Evolutionary conservation across 176 grass and related monocot species (phyloP).

Genomic region (Zizania latifolia): DNA sequence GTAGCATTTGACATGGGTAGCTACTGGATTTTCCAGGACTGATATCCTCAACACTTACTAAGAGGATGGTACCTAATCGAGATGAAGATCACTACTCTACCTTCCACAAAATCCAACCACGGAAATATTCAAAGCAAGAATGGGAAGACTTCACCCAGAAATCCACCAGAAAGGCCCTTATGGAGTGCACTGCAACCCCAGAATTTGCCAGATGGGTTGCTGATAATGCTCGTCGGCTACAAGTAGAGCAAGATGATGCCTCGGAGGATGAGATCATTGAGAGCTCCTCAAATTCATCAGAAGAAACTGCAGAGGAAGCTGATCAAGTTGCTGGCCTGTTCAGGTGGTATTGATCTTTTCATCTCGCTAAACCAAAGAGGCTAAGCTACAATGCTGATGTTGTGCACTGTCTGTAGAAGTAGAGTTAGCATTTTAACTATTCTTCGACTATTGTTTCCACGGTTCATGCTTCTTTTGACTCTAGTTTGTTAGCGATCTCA

Average conservation of each 20-base stretch:
- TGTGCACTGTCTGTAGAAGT: conserved; percentile 17
- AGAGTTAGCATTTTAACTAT: background rate
- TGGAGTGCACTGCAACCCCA: conserved; percentile 49
- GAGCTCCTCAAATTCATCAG: conserved; percentile 67
- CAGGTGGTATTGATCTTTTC: conserved; percentile 39
- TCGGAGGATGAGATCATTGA: conserved; percentile 46
- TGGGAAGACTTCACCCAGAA: conserved; percentile 78
- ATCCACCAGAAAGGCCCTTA: conserved; percentile 51
- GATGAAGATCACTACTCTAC: conserved; percentile 74
- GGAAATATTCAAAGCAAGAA: conserved; percentile 68
- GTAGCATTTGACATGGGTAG: background rate
- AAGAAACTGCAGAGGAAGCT: conserved; percentile 47
- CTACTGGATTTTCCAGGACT: conserved; percentile 37
- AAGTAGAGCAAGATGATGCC: conserved; percentile 40
- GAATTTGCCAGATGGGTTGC: conserved; percentile 75
- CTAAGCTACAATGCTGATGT: background rate
- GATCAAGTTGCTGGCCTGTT: conserved; percentile 45
- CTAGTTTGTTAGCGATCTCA: conserved; percentile 6
- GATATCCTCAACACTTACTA: conserved; percentile 25
- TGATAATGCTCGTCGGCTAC: conserved; percentile 65
- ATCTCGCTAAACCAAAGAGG: background rate
- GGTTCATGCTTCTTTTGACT: conserved; percentile 1
- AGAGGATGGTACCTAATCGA: conserved; percentile 10
- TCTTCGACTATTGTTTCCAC: background rate
- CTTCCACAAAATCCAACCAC: conserved; percentile 58